Evolutionary conservation across 495 filamentous ascomycete species (phyloP).

Genomic region (Neohortaea acidophila): DNA sequence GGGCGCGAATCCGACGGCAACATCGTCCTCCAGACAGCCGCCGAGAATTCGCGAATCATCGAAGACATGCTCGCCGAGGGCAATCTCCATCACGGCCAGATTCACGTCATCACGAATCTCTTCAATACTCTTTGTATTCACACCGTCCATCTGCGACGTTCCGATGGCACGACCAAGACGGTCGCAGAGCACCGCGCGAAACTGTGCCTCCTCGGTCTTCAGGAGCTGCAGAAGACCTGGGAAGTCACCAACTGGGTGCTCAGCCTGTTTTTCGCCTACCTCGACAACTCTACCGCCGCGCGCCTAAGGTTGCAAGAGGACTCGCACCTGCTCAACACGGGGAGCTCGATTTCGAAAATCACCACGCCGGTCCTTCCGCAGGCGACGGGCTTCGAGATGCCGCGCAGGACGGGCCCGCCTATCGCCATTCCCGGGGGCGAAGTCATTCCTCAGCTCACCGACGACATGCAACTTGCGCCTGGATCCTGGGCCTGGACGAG

Average conservation of each 20-base stretch:
- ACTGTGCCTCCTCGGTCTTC: not conserved
- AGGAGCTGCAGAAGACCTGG: constrained; percentile 2
- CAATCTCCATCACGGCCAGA: not conserved
- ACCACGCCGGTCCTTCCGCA: not conserved
- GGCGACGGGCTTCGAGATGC: no score
- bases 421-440: no score
- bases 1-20: not conserved
- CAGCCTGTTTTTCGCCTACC: not conserved
- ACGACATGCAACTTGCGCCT: no score
- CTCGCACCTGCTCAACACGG: no score
- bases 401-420: no score
- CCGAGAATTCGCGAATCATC: not conserved
- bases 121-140: constrained; percentile 2
- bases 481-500: not conserved
- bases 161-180: not conserved
- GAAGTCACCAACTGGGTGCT: constrained; percentile 3
- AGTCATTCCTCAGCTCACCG: no score
- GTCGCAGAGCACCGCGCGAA: not conserved
- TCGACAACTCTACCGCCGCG: not conserved
- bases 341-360: no score
- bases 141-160: not conserved
- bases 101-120: constrained; percentile 1
- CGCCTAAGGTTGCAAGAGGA: not conserved
- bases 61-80: constrained; percentile 1
- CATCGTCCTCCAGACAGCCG: not conserved